Evolutionary conservation across 345 rosid genomes (phyloP).

Genomic region (Abelmoschus esculentus): DNA sequence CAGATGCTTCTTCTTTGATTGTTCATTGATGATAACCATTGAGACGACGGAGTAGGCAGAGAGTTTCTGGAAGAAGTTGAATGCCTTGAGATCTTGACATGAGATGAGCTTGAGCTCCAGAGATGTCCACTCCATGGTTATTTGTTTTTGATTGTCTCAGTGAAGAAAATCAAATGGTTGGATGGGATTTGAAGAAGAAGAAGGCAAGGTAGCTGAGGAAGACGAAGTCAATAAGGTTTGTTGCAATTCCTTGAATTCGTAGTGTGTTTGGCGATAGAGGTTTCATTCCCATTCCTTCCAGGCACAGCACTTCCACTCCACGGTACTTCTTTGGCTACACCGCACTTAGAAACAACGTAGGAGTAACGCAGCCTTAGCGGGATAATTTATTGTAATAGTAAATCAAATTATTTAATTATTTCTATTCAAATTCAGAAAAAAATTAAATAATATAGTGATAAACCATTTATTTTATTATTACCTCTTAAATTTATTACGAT

Average conservation of each 20-base stretch:
- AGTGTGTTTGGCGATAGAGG: no score
- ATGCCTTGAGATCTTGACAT: slow-evolving; percentile 35
- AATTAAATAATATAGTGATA: no score
- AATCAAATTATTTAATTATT: no score
- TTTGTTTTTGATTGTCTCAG: not conserved
- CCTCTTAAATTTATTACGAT: no score
- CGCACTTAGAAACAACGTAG: not conserved
- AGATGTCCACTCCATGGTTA: slow-evolving; percentile 19
- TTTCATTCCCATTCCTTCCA: not conserved
- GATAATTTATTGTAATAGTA: no score
- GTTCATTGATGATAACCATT: slow-evolving; percentile 15
- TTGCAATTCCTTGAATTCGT: no score
- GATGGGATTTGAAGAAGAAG: not conserved
- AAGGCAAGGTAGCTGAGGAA: not conserved
- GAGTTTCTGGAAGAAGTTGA: slow-evolving; percentile 41
- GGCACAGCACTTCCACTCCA: not conserved
- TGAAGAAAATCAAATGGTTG: no score
- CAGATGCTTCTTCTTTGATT: slow-evolving; percentile 10
- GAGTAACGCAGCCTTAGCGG: not conserved
- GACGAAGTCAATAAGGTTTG: not conserved
- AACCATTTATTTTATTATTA: no score
- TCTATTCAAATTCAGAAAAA: no score
- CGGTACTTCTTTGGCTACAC: not conserved
- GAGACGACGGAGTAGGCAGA: slow-evolving; percentile 29
- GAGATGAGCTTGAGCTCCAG: slow-evolving; percentile 32